Base-by-base conservation (phyloP, 495 filamentous ascomycete genomes). In the Friedmanniomyces simplex region DNA sequence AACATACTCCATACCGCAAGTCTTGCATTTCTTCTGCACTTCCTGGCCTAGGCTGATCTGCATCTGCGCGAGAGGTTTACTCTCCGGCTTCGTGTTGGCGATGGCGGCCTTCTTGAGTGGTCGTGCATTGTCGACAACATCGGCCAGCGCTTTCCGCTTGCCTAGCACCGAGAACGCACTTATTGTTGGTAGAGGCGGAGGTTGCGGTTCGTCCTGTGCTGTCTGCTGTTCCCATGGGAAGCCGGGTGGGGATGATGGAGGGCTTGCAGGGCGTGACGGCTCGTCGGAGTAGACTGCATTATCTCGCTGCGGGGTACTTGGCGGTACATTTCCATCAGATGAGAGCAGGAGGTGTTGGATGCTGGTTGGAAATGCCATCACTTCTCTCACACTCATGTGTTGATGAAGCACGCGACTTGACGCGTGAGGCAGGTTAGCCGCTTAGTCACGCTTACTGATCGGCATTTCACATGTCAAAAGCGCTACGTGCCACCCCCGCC, bases 1-100 rank as follows among this genome's bases (percentile, higher is more conserved):
- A 39, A 84, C 75, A 66, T 87, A 88, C 56, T 84, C 81, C 85
- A 88, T 88, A 0, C 78, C 80, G 66, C 85, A 88, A 1, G 71
- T 72, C 36, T 71, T 72, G 67, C 85, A 88, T n/a, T 76, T 79
- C 57, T 78, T 79, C 49, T 78, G 74, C 37, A 79, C 68, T 45
- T 80, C 72, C 57, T 73, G 74, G 16, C 83, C 85, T 28, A 87
- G 71, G 60, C 86, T 84, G 34, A 88, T 78, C 51, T 82, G 81
- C 72, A 84, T 80, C 63, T 88, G 84, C 5, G 56, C 39, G 0
- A 60, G 39, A 8, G 37, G 16, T 13, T 47, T 54, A 16, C 24
- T 20, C 22, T 30, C 34, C 1, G 42, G 4, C 25, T 54, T 58
- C 48, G 50, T 36, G 18, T 30, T 20, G 1, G 43, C 12, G 2